These are phyloP conservation scores for Apiospora malaysiana DNA, from an alignment of 2,329 filamentous ascomycete species.

Conservation along the genomic window DNA sequence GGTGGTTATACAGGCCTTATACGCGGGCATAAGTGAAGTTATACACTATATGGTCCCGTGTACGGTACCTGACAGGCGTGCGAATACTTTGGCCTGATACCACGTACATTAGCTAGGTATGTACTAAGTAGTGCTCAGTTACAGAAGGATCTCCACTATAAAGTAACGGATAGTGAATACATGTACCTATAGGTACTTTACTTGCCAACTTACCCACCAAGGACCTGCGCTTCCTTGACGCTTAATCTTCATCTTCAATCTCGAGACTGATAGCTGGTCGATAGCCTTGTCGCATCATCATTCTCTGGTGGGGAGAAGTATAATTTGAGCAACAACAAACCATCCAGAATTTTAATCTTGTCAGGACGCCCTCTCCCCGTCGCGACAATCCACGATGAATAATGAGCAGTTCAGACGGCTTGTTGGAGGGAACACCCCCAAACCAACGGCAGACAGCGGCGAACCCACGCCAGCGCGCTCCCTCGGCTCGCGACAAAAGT, in stretches of 20 bases:
- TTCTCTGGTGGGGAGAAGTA: conserved; percentile 5
- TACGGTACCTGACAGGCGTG: too few relatives aligned
- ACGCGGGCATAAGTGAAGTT: too few relatives aligned
- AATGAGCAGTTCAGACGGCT: conserved; percentile 93
- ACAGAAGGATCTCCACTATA: conserved; percentile 7
- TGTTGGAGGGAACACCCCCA: conserved; percentile 58
- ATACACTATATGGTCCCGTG: too few relatives aligned
- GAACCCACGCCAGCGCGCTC: conserved; percentile 49
- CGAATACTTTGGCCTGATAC: too few relatives aligned
- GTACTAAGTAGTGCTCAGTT: background rate
- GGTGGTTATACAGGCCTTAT: too few relatives aligned
- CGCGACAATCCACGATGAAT: conserved; percentile 71
- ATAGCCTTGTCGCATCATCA: conserved; percentile 20
- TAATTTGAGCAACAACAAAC: background rate
- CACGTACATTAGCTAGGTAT: too few relatives aligned
- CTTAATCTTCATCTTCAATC: background rate
- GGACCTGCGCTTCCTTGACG: background rate
- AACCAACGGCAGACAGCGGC: conserved; percentile 49
- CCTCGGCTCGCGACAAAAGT: conserved; percentile 77
- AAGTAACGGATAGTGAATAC: background rate
- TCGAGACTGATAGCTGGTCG: background rate
- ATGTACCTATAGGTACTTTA: too few relatives aligned
- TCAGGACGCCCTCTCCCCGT: background rate
- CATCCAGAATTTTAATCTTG: too few relatives aligned
- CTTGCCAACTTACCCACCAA: too few relatives aligned